Base-by-base conservation (phyloP, 2,329 filamentous ascomycete genomes). In the Trichoderma citrinoviride region DNA sequence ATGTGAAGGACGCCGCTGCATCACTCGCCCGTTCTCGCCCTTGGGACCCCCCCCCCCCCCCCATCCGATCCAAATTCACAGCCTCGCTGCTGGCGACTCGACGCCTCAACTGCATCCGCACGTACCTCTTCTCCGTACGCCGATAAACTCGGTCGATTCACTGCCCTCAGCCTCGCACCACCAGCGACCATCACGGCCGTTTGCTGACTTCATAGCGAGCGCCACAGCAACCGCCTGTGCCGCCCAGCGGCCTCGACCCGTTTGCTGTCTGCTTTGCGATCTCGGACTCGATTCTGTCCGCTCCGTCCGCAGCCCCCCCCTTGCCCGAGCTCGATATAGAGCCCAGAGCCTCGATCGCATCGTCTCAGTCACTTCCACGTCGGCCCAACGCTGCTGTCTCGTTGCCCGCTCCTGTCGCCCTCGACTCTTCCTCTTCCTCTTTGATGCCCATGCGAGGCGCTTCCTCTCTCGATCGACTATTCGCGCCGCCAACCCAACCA, bases 401-500 rank as follows among this genome's bases (percentile, higher is more conserved):
- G 43, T 25, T 25, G 15, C 56, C 23, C 43, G 21, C 21, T 23
- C 29, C 8, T 37, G 33, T 37, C 33, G 33, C 12, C 52, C 19
- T 14, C 46, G 19, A n/a, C 49, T 23, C 37, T 10, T 33, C 15
- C n/a, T 23, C 40, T 33, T 33, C 14, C 37, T 61, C 64, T 47
- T 67, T 58, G 47, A 65, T 68, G 66, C 63, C 40, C 54, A 37
- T 46, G 15, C 50, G 44, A 63, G 41, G 14, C 17, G 33, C 25
- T 43, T 29, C 53, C 43, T 40, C 56, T 47, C 37, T 46, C 23
- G 19, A 47, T 37, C 37, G 40, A 46, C 61, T 29, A n/a, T 25
- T 37, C 14, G 55, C 40, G 21, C 58, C 54, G 47, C 55, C 61
- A 61, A 55, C 62, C 55, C 14, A 46, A 64, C 25, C 60, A 74